Percentiles rank a stretch among this genome's conserved stretches.
Conservation (phyloP, 257 asterid genomes). For the Nicotiana benthamiana region DNA sequence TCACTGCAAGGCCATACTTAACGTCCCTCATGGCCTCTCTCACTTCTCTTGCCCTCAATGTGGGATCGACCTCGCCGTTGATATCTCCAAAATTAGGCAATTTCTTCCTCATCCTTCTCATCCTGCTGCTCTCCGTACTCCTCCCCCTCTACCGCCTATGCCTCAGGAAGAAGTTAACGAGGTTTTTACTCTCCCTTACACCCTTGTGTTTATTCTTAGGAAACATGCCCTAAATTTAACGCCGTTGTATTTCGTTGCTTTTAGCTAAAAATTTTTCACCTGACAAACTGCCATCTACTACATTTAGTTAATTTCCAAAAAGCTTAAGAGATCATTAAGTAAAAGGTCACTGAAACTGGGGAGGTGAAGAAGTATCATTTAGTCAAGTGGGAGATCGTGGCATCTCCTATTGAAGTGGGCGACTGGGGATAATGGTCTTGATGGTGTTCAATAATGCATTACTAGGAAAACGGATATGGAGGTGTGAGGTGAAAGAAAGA, state of each 20-base stretch:
- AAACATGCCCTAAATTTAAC: neutral
- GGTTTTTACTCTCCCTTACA: slow-evolving; percentile 31
- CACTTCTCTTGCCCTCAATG: slow-evolving; percentile 93
- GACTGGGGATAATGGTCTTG: neutral
- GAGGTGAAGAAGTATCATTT: neutral
- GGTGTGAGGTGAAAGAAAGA: neutral
- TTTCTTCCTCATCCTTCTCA: slow-evolving; percentile 28
- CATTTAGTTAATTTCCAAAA: neutral
- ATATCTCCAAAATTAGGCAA: slow-evolving; percentile 54
- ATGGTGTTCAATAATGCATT: neutral
- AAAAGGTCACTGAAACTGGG: neutral
- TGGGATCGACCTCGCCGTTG: slow-evolving; percentile 62
- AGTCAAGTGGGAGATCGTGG: neutral
- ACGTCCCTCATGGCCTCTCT: slow-evolving; percentile 81
- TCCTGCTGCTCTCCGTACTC: slow-evolving; percentile 10
- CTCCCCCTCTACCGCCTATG: slow-evolving; percentile 14
- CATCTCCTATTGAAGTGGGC: neutral
- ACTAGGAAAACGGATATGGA: neutral
- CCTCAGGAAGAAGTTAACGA: slow-evolving; percentile 88
- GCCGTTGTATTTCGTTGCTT: neutral
- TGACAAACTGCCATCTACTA: neutral
- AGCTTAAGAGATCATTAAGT: neutral
- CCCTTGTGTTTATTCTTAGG: neutral
- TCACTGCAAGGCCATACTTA: slow-evolving; percentile 86
- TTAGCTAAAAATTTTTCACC: neutral